Conservation (phyloP, 768 basidiomycete genomes). For the Lactarius vividus region DNA sequence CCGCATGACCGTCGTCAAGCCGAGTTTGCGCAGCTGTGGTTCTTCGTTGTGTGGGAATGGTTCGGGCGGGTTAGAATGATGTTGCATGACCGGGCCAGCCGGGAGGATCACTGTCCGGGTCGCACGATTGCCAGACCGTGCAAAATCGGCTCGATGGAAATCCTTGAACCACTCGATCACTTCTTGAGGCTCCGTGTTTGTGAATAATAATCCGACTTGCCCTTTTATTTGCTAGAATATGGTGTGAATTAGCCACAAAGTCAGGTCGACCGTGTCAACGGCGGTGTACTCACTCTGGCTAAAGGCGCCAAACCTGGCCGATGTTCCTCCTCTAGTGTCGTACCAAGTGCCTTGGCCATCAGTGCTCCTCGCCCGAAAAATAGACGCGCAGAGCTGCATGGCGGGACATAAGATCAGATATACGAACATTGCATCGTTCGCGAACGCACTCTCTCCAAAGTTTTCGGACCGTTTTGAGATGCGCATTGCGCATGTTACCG, state of each 20-base stretch:
- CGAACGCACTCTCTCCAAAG: slow-evolving; percentile 85
- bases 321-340: slow-evolving; percentile 84
- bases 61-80: slow-evolving; percentile 75
- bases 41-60: slow-evolving; percentile 98
- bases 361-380: slow-evolving; percentile 86
- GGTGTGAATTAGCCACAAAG: slow-evolving; percentile 3
- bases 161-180: slow-evolving; percentile 93
- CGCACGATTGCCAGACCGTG: slow-evolving; percentile 81
- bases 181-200: slow-evolving; percentile 84
- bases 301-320: slow-evolving; percentile 73
- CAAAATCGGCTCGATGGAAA: slow-evolving; percentile 88
- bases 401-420: slow-evolving; percentile 19
- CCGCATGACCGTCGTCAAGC: slow-evolving; percentile 79
- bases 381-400: slow-evolving; percentile 76
- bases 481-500: slow-evolving; percentile 92
- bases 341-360: slow-evolving; percentile 94
- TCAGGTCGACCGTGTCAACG: not conserved
- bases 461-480: slow-evolving; percentile 89
- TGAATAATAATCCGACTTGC: slow-evolving; percentile 91
- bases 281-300: slow-evolving; percentile 54
- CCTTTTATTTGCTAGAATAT: slow-evolving; percentile 81
- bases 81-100: slow-evolving; percentile 80
- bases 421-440: not conserved
- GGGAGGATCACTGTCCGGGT: slow-evolving; percentile 72
- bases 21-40: slow-evolving; percentile 90